A percentile compares a stretch with the other conserved stretches of the same genome.
Evolutionary conservation across 179 eudicot genomes (phyloP).

Genomic region (Corrigiola litoralis): DNA sequence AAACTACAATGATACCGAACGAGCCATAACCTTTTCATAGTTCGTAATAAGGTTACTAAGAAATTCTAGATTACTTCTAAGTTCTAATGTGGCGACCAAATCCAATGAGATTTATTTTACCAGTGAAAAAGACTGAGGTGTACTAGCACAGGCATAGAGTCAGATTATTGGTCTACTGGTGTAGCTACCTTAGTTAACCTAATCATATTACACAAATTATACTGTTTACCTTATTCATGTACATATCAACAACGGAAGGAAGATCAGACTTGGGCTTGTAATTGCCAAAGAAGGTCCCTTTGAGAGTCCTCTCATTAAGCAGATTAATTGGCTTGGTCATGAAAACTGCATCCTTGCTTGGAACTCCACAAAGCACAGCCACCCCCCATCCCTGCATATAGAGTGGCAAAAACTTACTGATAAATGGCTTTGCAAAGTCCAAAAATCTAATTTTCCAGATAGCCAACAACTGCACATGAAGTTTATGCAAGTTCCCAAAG

Average conservation of each 20-base stretch:
- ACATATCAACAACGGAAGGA: slow-evolving; percentile 43
- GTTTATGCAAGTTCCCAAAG: background rate
- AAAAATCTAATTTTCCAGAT: background rate
- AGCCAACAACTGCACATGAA: background rate
- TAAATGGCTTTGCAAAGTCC: background rate
- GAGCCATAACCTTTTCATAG: too few species aligned
- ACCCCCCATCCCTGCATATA: slow-evolving; percentile 52
- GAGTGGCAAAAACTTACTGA: too few species aligned
- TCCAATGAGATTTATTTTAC: too few species aligned
- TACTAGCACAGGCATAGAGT: background rate
- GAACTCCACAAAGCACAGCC: slow-evolving; percentile 50
- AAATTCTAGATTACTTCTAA: too few species aligned
- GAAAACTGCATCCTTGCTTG: slow-evolving; percentile 42
- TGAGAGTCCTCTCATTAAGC: slow-evolving; percentile 44
- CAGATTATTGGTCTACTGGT: background rate
- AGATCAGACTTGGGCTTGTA: slow-evolving; percentile 42
- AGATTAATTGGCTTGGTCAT: slow-evolving; percentile 42
- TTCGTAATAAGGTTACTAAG: too few species aligned
- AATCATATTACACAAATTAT: background rate
- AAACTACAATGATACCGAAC: too few species aligned
- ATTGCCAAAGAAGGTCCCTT: slow-evolving; percentile 51
- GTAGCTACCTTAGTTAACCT: background rate
- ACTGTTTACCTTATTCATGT: slow-evolving; percentile 36
- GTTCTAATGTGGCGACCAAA: too few species aligned
- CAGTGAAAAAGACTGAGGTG: background rate